Base-by-base conservation (phyloP, 257 asterid species). In the Anisodus acutangulus region DNA sequence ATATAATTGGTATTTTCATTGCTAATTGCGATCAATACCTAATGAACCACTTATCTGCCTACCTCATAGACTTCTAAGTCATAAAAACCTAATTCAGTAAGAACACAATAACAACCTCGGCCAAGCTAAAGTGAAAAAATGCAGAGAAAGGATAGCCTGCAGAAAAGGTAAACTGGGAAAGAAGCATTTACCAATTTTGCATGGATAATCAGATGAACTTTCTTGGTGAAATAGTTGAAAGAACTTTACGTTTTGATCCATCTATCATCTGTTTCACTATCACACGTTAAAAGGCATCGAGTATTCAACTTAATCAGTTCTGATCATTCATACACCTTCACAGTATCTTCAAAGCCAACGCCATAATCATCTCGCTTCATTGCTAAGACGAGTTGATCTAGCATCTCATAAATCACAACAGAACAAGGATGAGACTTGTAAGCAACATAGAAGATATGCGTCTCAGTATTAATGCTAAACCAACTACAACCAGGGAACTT, bases 401-500 rank as follows among this genome's bases (percentile, higher is more conserved):
- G 79, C 92, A 89, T 86, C 9, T 35, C 83, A 83, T 91, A 88
- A 60, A 93, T 89, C 70, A 22, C 84, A 16, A 71, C 91, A 0
- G 89, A 91, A 68, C 89, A 72, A 9, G 92, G 92, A 85, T 92
- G 95, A 17, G 93, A 85, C 69, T 83, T 91, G 59, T 93, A 93
- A 68, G 90, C 90, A 54, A 90, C 94, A 41, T 87, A 80, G 58
- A 93, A 93, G 76, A 91, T 89, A 51, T 90, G 95, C 22, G 94
- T 88, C 69, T 82, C 64, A 60, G 89, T 86, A 4, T 88, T 87
- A 74, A 93, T 62, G 84, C 86, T 92, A 78, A 93, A 92, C 97
- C 97, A 93, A 86, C 95, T 92, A 69, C 91, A 87, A 4, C 97
- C 95, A 0, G 97, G 96, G 68, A 84, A 55, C 81, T 93, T 93